These are phyloP conservation scores for Puccinia hordei DNA, from an alignment of 1,284 basidiomycete genomes.

Conservation along the genomic window DNA sequence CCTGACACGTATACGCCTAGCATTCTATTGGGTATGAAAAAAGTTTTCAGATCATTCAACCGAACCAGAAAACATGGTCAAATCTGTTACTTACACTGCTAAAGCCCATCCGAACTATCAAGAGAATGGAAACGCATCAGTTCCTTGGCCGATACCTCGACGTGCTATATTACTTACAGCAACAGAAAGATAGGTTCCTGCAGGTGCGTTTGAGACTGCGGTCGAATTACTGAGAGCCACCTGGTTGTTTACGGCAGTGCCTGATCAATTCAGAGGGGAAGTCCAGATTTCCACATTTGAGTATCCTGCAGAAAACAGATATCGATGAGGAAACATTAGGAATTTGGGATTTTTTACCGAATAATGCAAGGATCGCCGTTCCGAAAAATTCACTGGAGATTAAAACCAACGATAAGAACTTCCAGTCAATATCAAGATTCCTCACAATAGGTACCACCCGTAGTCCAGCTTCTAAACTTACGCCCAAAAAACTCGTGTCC, in stretches of 20 bases:
- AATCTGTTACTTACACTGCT: conserved; percentile 34
- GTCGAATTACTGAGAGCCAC: conserved; percentile 41
- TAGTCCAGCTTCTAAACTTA: conserved; percentile 1
- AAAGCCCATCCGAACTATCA: conserved; percentile 44
- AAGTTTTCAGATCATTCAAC: background rate
- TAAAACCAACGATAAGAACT: background rate
- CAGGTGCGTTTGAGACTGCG: conserved; percentile 9
- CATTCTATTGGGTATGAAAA: conserved; percentile 8
- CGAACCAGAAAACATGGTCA: background rate
- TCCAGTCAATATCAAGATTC: background rate
- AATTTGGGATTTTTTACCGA: conserved; percentile 9
- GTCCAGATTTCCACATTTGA: background rate
- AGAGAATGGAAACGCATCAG: conserved; percentile 1
- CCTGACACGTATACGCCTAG: conserved; percentile 37
- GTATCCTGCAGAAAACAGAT: background rate
- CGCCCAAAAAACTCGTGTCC: conserved; percentile 33
- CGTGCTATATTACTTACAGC: conserved; percentile 19
- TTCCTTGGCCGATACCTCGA: background rate
- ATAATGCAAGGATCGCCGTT: conserved; percentile 40
- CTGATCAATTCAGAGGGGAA: conserved; percentile 18
- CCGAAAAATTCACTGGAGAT: conserved; percentile 45
- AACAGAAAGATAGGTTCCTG: conserved; percentile 31
- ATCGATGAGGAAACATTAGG: background rate
- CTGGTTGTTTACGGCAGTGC: conserved; percentile 47
- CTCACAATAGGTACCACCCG: background rate